Evolutionary conservation across 257 asterid species (phyloP).

Genomic region (Capsicum baccatum): DNA sequence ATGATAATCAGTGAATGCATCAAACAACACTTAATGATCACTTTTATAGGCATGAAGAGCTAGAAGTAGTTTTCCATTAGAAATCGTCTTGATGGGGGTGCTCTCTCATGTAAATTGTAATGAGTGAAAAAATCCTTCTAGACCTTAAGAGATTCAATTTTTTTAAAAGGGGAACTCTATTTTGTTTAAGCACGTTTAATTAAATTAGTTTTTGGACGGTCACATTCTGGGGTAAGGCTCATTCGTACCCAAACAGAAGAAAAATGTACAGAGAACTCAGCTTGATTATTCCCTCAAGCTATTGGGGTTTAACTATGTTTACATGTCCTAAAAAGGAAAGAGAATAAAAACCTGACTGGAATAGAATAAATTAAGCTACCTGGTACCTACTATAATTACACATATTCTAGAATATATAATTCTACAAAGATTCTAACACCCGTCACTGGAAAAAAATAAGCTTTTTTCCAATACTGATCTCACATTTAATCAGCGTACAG

Average conservation of each 20-base stretch:
- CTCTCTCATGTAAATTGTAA: not conserved
- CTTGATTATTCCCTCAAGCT: too few relatives aligned
- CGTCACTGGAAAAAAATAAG: not conserved
- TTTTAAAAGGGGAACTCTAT: not conserved
- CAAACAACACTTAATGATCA: constrained; percentile 13
- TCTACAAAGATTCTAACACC: not conserved
- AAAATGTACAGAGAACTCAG: too few relatives aligned
- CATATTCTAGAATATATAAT: too few relatives aligned
- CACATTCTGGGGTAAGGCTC: not conserved
- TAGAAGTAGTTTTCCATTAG: constrained; percentile 7
- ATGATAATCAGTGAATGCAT: constrained; percentile 23
- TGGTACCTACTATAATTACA: too few relatives aligned
- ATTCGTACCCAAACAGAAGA: not conserved
- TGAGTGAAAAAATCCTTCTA: not conserved
- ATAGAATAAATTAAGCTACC: too few relatives aligned
- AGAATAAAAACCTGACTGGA: too few relatives aligned
- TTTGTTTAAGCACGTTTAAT: not conserved
- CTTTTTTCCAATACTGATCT: not conserved
- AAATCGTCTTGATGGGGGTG: not conserved
- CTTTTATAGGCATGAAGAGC: not conserved
- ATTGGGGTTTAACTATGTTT: too few relatives aligned
- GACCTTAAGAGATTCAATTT: not conserved
- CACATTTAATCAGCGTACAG: not conserved
- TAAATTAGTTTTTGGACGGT: not conserved
- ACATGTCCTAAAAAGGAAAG: too few relatives aligned